Percentiles rank a stretch among this genome's conserved stretches.
These are phyloP conservation scores for Fragilaria crotonensis DNA, from an alignment of 108 stramenopile species.

Conservation along the genomic window DNA sequence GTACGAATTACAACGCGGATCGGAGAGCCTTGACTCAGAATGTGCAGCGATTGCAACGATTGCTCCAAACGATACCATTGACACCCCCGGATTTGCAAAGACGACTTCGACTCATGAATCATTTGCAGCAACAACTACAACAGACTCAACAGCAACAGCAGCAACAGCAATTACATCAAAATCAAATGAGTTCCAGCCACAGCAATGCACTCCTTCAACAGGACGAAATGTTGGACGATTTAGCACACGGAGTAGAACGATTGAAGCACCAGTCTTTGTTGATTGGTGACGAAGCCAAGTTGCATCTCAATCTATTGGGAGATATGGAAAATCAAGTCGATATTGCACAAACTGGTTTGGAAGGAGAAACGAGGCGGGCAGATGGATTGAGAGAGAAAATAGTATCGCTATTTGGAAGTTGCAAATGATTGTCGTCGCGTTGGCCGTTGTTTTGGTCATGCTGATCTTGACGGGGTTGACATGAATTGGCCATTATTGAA, in stretches of 20 bases:
- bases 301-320: conserved; percentile 78
- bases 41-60: conserved; percentile 25
- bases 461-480: conserved; percentile 71
- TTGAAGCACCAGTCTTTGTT: conserved; percentile 73
- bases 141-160: conserved; percentile 1
- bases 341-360: conserved; percentile 68
- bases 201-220: conserved; percentile 57
- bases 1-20: too few relatives aligned
- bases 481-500: neutral
- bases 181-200: neutral
- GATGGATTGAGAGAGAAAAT: conserved; percentile 67
- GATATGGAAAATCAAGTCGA: conserved; percentile 88
- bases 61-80: conserved; percentile 23
- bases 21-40: conserved; percentile 10
- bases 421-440: conserved; percentile 71
- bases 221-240: conserved; percentile 88
- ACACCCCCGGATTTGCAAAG: conserved; percentile 34
- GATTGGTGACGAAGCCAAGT: conserved; percentile 78
- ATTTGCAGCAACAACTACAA: conserved; percentile 14
- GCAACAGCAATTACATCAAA: too few relatives aligned
- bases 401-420: conserved; percentile 79
- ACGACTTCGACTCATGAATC: conserved; percentile 40
- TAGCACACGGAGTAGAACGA: conserved; percentile 77
- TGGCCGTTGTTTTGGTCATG: conserved; percentile 66
- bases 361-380: conserved; percentile 74